phyloP scores from a whole-genome alignment of 2,329 filamentous ascomycete genomes.

The Akanthomyces dipterigenus region DNA sequence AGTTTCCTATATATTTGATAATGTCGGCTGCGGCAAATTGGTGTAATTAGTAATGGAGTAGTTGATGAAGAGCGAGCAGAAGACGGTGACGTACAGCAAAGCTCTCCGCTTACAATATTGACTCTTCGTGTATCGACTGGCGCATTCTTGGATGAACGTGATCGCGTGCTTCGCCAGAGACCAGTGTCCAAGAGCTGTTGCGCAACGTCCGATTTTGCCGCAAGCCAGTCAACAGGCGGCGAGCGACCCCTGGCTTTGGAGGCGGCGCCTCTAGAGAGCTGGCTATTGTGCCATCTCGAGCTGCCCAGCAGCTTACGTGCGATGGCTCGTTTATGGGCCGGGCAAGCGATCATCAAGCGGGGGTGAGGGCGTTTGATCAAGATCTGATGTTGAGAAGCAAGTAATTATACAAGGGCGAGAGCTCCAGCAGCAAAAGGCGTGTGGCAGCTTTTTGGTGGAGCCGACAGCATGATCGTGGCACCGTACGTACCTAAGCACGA shows the following conservation, averaged over 20 bases:
- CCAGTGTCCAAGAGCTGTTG: slow-evolving; percentile 20
- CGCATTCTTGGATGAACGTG: background rate
- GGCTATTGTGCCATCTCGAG: background rate
- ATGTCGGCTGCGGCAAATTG: slow-evolving; percentile 51
- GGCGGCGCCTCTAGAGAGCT: background rate
- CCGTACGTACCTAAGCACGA: too few species aligned
- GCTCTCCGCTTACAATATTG: slow-evolving; percentile 44
- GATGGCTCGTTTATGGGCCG: background rate
- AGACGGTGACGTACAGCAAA: slow-evolving; percentile 38
- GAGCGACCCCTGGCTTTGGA: background rate
- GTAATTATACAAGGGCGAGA: background rate
- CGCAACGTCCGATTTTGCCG: slow-evolving; percentile 13
- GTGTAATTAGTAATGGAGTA: background rate
- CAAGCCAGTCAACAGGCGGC: background rate
- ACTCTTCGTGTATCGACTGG: slow-evolving; percentile 34
- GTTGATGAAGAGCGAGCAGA: background rate
- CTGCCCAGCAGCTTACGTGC: background rate
- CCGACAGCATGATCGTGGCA: background rate
- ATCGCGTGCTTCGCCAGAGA: slow-evolving; percentile 19
- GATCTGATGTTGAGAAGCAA: background rate
- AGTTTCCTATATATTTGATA: slow-evolving; percentile 60
- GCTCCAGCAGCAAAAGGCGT: background rate
- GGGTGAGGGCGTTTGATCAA: background rate
- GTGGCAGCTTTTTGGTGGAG: background rate
- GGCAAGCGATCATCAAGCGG: slow-evolving; percentile 4